A percentile compares a stretch with the other conserved stretches of the same genome.
These are phyloP conservation scores for Tolypocladium ovalisporum DNA, from an alignment of 2,329 filamentous ascomycete genomes.

Conservation along the genomic window DNA sequence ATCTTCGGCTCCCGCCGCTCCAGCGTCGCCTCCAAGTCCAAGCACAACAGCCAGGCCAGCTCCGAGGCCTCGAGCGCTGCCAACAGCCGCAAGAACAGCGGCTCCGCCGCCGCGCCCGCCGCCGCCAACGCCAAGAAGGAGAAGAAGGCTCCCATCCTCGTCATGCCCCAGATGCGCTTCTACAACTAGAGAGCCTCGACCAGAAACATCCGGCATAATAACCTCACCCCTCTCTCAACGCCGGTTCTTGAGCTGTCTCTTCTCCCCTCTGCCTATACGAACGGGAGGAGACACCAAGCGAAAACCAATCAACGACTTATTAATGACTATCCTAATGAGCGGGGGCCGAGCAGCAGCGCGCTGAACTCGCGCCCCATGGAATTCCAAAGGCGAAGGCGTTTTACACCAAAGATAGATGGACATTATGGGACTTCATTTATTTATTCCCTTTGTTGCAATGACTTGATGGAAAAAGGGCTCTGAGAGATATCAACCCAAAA, in stretches of 20 bases:
- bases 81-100: constrained; percentile 1
- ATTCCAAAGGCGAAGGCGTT: not conserved
- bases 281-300: not conserved
- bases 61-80: not conserved
- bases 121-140: not conserved
- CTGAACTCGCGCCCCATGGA: not conserved
- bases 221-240: not conserved
- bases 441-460: not conserved
- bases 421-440: not conserved
- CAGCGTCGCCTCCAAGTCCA: not conserved
- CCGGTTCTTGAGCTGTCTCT: not conserved
- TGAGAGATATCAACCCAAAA: not conserved
- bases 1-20: constrained; percentile 5
- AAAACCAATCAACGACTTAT: not conserved
- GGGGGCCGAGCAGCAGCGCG: not conserved
- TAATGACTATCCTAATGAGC: constrained; percentile 1
- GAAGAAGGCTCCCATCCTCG: not conserved
- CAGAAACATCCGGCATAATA: not conserved
- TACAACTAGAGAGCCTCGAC: constrained; percentile 1
- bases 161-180: constrained; percentile 4
- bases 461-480: not conserved
- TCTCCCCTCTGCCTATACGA: not conserved
- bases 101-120: not conserved
- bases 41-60: constrained; percentile 1
- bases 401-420: not conserved